Conservation (phyloP, 2,329 filamentous ascomycete genomes). For the Arachnomyces sp. region DNA sequence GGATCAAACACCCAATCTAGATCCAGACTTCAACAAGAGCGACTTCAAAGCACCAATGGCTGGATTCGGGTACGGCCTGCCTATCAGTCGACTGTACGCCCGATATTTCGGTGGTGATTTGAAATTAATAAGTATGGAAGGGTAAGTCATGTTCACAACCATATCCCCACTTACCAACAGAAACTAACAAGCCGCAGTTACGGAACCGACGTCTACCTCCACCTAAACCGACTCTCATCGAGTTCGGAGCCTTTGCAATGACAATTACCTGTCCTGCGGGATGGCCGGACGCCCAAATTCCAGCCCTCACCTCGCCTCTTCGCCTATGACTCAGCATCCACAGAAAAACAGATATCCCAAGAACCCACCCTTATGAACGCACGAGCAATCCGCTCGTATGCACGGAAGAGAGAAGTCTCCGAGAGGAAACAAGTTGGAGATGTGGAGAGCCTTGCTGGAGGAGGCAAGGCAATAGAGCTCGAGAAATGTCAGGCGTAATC, state of each 20-base stretch:
- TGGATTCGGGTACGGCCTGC: constrained; percentile 94
- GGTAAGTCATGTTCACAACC: constrained; percentile 49
- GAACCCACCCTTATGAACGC: constrained; percentile 45
- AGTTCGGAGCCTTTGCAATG: constrained; percentile 97
- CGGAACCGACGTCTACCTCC: constrained; percentile 95
- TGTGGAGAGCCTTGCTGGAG: constrained; percentile 46
- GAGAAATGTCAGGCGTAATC: too few species aligned
- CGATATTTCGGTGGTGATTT: constrained; percentile 95
- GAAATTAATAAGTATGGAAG: constrained; percentile 98
- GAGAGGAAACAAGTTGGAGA: constrained; percentile 88
- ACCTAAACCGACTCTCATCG: constrained; percentile 89
- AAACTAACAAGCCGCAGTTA: constrained; percentile 52
- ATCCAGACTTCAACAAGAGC: constrained; percentile 97
- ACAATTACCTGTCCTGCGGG: constrained; percentile 79
- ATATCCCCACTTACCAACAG: not conserved
- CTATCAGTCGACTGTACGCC: constrained; percentile 88
- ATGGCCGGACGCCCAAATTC: constrained; percentile 45
- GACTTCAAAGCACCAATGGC: constrained; percentile 99
- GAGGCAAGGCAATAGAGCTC: too few species aligned
- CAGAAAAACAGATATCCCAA: constrained; percentile 31
- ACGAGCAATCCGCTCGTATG: constrained; percentile 58
- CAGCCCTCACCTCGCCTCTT: constrained; percentile 33
- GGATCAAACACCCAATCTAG: constrained; percentile 85
- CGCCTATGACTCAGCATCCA: constrained; percentile 22
- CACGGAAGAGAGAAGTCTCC: constrained; percentile 65